Conservation (phyloP, 257 asterid genomes). For the Mentha longifolia region DNA sequence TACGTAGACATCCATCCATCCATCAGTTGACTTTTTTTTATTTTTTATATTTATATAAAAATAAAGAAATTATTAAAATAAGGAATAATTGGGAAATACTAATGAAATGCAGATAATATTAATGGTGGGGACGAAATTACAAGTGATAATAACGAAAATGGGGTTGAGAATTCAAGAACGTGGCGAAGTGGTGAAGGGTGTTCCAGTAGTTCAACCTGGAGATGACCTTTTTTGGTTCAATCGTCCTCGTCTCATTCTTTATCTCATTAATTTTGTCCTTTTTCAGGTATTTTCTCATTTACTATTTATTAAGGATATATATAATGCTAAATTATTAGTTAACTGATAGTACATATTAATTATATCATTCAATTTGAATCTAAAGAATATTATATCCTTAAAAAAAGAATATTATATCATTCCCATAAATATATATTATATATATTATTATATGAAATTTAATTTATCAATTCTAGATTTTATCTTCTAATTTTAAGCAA, state of each 20-base stretch:
- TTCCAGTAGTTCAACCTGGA: constrained; percentile 76
- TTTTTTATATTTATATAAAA: too few species aligned
- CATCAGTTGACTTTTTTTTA: constrained; percentile 25
- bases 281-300: constrained; percentile 57
- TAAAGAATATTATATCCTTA: too few species aligned
- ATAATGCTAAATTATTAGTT: too few species aligned
- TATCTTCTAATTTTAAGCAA: too few species aligned
- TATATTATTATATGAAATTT: too few species aligned
- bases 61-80: too few species aligned
- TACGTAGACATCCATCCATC: neutral
- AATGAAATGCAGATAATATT: constrained; percentile 59
- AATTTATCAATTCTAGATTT: too few species aligned
- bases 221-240: constrained; percentile 90
- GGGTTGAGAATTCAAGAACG: constrained; percentile 79
- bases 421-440: too few species aligned
- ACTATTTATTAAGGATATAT: too few species aligned
- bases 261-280: constrained; percentile 76
- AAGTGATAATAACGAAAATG: constrained; percentile 89
- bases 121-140: constrained; percentile 83
- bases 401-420: too few species aligned
- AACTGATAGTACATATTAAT: neutral
- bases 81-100: neutral
- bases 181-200: constrained; percentile 80
- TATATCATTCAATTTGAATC: neutral
- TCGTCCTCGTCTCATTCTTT: constrained; percentile 70